Conservation (phyloP, 306 rosid species). For the Cicer yamashitae region DNA sequence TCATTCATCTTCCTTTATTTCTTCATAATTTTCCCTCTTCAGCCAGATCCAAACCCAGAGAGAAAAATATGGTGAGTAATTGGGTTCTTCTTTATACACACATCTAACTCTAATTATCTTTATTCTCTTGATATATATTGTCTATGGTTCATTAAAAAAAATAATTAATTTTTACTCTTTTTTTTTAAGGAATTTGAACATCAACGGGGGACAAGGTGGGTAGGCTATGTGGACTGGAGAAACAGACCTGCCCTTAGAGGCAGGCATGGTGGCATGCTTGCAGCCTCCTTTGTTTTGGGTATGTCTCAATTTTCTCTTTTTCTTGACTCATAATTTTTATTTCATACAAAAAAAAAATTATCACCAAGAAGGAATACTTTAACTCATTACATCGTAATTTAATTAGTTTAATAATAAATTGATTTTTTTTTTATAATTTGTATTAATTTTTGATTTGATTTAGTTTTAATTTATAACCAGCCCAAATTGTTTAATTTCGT, state of each 20-base stretch:
- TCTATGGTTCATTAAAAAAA: neutral
- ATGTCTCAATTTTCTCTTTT: neutral
- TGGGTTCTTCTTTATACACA: neutral
- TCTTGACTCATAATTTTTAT: neutral
- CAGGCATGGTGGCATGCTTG: conserved; percentile 91
- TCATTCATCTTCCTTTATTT: conserved; percentile 42
- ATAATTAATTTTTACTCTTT: conserved; percentile 4
- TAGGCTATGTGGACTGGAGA: conserved; percentile 88
- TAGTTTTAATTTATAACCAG: neutral
- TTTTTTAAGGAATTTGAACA: conserved; percentile 56
- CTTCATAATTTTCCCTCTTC: conserved; percentile 42
- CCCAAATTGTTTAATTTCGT: neutral
- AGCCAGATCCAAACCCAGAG: conserved; percentile 48
- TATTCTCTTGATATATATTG: neutral
- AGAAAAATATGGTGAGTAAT: conserved; percentile 53
- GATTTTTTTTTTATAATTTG: neutral
- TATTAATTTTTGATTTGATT: neutral
- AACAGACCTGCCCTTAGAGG: conserved; percentile 70
- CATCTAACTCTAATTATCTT: neutral
- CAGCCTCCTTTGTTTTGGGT: conserved; percentile 89
- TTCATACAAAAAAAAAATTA: neutral
- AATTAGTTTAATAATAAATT: no score
- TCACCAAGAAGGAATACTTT: no score
- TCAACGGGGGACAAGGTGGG: conserved; percentile 58
- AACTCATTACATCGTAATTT: no score